phyloP scores from a whole-genome alignment of 1,139 yeast species.

The Geotrichum siamense region DNA sequence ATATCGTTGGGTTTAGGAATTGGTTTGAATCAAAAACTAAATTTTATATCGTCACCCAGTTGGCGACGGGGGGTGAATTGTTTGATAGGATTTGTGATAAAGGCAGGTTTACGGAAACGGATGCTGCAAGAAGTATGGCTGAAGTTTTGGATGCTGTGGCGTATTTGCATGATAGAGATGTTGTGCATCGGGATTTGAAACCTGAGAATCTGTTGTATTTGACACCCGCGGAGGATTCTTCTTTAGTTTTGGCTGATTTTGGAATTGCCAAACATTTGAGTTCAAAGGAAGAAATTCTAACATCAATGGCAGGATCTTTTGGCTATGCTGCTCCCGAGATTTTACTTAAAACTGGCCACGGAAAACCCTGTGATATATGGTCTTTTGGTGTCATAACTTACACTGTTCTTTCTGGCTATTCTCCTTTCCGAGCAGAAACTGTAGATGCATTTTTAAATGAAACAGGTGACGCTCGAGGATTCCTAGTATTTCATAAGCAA shows the following conservation, averaged over 20 bases:
- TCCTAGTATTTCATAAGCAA: constrained; percentile 73
- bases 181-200: constrained; percentile 85
- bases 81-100: constrained; percentile 72
- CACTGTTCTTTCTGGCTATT: constrained; percentile 83
- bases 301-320: constrained; percentile 78
- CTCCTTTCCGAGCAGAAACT: constrained; percentile 83
- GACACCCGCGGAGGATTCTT: constrained; percentile 48
- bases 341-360: constrained; percentile 67
- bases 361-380: constrained; percentile 92
- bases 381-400: constrained; percentile 86
- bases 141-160: constrained; percentile 68
- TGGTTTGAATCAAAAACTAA: constrained; percentile 78
- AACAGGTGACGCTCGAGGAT: constrained; percentile 53
- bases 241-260: constrained; percentile 80
- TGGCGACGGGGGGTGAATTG: constrained; percentile 88
- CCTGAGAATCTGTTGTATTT: constrained; percentile 81
- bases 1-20: constrained; percentile 74
- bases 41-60: constrained; percentile 42
- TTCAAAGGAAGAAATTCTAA: constrained; percentile 55
- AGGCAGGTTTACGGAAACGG: constrained; percentile 77
- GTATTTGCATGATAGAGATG: constrained; percentile 66
- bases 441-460: constrained; percentile 75
- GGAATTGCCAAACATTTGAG: constrained; percentile 78
- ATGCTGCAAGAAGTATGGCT: constrained; percentile 62
- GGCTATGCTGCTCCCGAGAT: constrained; percentile 97